Conservation (phyloP, 2,329 filamentous ascomycete genomes). For the Chaetomiaceae sp. region DNA sequence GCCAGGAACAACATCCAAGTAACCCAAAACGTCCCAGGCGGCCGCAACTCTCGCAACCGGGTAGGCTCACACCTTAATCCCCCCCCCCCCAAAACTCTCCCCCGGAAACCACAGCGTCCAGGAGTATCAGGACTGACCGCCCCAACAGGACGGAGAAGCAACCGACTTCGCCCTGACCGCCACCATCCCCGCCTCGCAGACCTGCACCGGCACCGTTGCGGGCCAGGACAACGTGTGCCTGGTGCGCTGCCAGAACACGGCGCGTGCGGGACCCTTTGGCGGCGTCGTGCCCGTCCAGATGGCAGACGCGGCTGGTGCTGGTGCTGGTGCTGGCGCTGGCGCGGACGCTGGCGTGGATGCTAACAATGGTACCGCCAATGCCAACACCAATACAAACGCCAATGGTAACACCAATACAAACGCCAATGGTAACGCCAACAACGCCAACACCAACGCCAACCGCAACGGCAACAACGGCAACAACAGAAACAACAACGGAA, state of each 20-base stretch:
- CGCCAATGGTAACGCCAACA: background rate
- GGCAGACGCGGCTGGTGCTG: constrained; percentile 7
- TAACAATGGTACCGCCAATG: background rate
- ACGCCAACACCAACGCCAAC: background rate
- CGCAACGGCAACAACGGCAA: background rate
- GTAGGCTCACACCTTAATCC: constrained; percentile 21
- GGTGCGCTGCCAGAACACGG: constrained; percentile 58
- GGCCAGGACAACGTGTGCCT: constrained; percentile 58
- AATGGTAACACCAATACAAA: background rate
- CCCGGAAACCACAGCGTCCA: too few species aligned
- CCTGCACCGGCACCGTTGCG: constrained; percentile 57
- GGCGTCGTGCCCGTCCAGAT: constrained; percentile 37
- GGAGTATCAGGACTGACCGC: too few species aligned
- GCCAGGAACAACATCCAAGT: constrained; percentile 46
- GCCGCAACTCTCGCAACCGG: constrained; percentile 46
- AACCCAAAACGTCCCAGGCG: constrained; percentile 50
- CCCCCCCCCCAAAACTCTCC: background rate
- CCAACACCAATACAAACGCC: background rate
- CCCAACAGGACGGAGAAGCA: constrained; percentile 34
- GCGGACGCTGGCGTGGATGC: background rate
- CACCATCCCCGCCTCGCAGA: constrained; percentile 49
- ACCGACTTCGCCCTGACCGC: constrained; percentile 52
- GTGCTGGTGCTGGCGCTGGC: background rate
- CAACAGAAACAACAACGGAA: background rate
- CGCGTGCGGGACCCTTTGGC: constrained; percentile 58